Base-by-base conservation (phyloP, 768 basidiomycete species). In the Scleroderma citrinum region DNA sequence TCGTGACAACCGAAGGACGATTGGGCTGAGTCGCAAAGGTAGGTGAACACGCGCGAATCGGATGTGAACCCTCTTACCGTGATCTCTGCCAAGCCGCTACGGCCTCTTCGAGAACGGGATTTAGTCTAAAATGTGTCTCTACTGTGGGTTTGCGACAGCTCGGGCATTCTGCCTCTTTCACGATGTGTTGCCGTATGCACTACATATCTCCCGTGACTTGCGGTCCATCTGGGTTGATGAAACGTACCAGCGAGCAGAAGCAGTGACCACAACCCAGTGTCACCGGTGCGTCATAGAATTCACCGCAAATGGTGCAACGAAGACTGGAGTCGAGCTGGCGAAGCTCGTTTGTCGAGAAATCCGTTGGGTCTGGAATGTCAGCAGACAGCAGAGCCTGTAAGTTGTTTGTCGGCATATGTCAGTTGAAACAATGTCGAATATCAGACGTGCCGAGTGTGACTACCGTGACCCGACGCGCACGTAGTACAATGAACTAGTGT, bases 271-370 rank as follows among this genome's bases (percentile, higher is more conserved):
- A 92, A 5, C 64, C 63, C 4, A 92, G 74, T 3, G 79, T 80
- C 23, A 92, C 82, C 5, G 90, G 90, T 0, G 76, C 87, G 45
- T 77, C 77, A 58, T 80, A 87, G 30, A 83, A 71, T 51, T 90
- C 86, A 34, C 81, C 73, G 60, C 90, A 92, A 47, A 92, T 89
- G 23, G 76, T 74, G 57, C 90, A 92, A 14, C 85, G 75, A 51
- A 87, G 68, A 10, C 83, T 74, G 17, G 74, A 62, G 56, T 92
- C 90, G 16, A 92, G 64, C 24, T 69, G 68, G 21, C 77, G 73
- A 12, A 92, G 69, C n/a, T 79, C 78, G 13, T 78, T 72, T 3
- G 61, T 62, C 0, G 83, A 76, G 54, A 91, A 91, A 60, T 90
- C 88, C 11, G 80, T 80, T 0, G 87, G 83, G 51, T 89, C 88